Evolutionary conservation across 805 yeast genomes (phyloP).

Genomic region (Candida sithepensis): DNA sequence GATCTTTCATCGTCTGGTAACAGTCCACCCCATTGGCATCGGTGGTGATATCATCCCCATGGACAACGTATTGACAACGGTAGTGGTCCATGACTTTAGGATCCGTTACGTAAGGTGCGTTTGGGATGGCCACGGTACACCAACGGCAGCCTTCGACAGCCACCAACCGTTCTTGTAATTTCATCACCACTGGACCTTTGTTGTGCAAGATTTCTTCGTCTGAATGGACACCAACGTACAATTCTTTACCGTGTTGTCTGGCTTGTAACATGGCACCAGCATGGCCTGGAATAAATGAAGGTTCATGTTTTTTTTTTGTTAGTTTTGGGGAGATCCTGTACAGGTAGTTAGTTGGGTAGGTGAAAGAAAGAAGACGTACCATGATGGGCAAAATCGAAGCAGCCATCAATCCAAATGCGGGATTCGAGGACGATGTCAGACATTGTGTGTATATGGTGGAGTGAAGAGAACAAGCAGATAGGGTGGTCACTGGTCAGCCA

Average conservation of each 20-base stretch:
- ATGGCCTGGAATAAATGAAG: slow-evolving; percentile 45
- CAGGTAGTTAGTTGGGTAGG: too few species aligned
- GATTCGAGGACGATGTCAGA: slow-evolving; percentile 20
- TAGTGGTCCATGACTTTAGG: slow-evolving; percentile 72
- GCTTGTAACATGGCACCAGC: slow-evolving; percentile 97
- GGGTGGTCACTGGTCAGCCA: too few species aligned
- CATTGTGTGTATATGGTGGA: background rate
- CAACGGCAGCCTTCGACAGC: slow-evolving; percentile 91
- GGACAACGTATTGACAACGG: slow-evolving; percentile 88
- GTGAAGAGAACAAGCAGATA: too few species aligned
- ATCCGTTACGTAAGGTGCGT: slow-evolving; percentile 93
- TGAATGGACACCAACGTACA: slow-evolving; percentile 86
- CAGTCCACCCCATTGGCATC: slow-evolving; percentile 96
- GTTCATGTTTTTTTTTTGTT: too few species aligned
- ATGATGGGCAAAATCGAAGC: slow-evolving; percentile 97
- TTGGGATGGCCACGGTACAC: slow-evolving; percentile 66
- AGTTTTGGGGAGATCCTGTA: too few species aligned
- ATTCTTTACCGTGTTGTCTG: slow-evolving; percentile 69
- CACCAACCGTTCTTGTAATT: slow-evolving; percentile 66
- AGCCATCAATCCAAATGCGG: slow-evolving; percentile 94
- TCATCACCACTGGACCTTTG: slow-evolving; percentile 96
- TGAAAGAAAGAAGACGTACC: slow-evolving; percentile 38
- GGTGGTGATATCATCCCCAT: slow-evolving; percentile 96
- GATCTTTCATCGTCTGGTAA: slow-evolving; percentile 75
- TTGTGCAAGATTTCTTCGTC: slow-evolving; percentile 80